Evolutionary conservation across 169 alveolate genomes (phyloP), one percentile per base, ranked within the genome.

Genomic region (Miamiensis avidus): DNA sequence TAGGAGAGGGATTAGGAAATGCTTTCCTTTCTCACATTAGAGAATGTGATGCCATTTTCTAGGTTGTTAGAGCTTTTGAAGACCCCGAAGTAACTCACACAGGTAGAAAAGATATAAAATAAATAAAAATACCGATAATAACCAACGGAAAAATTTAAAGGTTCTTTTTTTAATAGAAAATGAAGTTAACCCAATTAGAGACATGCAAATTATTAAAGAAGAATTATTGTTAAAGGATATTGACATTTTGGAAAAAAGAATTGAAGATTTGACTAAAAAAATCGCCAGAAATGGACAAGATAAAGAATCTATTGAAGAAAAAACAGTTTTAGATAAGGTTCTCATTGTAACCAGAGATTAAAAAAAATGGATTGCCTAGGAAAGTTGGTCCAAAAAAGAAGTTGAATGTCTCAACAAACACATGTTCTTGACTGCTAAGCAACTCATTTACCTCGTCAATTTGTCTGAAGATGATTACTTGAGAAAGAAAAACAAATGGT

Each of bases 1-100:
- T 49, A 49, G 69, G 99, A 27, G 99, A 98, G 91, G 99, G 99
- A 1, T 98, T 99, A 74, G 99, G 99, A 74, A 99, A 98, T 89
- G 99, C 99, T 74, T 99, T 99, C 94, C 93, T 99, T 76, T 97
- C 99, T 25, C 98, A 99, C 89, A 99, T 99, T 74, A 97, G 97
- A 82, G 99, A 99, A 34, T 94, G 92, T 34, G 99, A 99, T 91
- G 99, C 99, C 79, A 98, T 99, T 77, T 98, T 90, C 88, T 99
- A 99, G 84, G 99, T 99, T 72, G 99, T 99, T 1, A 87, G 99
- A 74, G 99, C 99, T 33, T 99, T 99, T 88, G 99, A 97, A 78
- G 99, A 97, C 88, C 99, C 97, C 73, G 99, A 97, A 75, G 97
- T 98, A 28, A 96, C 97, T 72, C 99, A 99, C 89, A 98, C 99